Evolutionary conservation across 2,329 filamentous ascomycete species (phyloP), one percentile per base, ranked within the genome.

Genomic region (Xylaria sp.): DNA sequence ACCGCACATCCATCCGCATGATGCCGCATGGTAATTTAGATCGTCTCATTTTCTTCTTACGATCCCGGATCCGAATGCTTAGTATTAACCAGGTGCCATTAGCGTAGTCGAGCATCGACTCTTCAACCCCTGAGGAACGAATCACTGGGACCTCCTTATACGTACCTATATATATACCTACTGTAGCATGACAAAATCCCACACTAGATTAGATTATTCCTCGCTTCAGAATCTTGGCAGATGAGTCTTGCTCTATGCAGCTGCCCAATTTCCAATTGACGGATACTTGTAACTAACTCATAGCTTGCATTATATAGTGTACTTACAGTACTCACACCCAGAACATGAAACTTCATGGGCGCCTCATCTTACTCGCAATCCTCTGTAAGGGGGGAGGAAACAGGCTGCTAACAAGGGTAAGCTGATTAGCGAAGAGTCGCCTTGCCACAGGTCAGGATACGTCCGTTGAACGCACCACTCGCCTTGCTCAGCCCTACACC

Each of bases 401-500:
- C 21, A 9, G 10, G 25, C 17, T 13, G n/a, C 33, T 4, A n/a
- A 13, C 10, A 54, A 33, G 48, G 33, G 41, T 25, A 13, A 25
- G 13, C 9, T 3, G 25, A 33, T n/a, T n/a, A n/a, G 25, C n/a
- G 3, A 4, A 29, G 15, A 27, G 19, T 44, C 33, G 27, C 21
- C 33, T 31, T 19, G 10, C 19, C 4, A 54, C 19, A 56, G 54
- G 54, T 29, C 23, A 48, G 33, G 21, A 54, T 46, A 44, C 52
- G 40, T 46, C 33, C 52, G 40, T 46, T 27, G 13, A 48, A 48
- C 23, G n/a, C 23, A 13, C 4, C n/a, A 8, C 21, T 31, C 38
- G 29, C 46, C 38, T 43, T 25, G 25, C 25, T 60, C 58, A 56
- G 58, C 58, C 52, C 52, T 60, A 56, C 38, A 35, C n/a, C 51